Base-by-base conservation (phyloP, 169 alveolate genomes). In the Cryptosporidium tyzzeri region DNA sequence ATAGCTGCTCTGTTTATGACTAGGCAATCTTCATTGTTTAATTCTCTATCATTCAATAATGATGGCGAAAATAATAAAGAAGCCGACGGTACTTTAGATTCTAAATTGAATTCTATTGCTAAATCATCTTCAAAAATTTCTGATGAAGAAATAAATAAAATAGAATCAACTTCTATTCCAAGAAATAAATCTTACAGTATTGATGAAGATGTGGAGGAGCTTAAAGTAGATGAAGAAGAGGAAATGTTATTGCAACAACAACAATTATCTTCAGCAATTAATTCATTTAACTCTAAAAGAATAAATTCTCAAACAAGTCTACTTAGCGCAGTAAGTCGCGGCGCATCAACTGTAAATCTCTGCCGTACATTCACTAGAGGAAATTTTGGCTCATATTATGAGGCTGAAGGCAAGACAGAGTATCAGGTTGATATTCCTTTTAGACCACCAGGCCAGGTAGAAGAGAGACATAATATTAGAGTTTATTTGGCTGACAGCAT, bases 381-480 rank as follows among this genome's bases (percentile, higher is more conserved):
- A 7, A 80, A 80, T 51, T 80, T 80, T 18, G 89, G 89, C 21
- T 62, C 69, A 9, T 80, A 80, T 41, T 80, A 80, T 21, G 89
- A 80, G 14, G 14, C 75, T 6, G 89, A 80, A 39, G 80, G 69
- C 1, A 59, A 80, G 41, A 80, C 89, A 3, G 80, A 80, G 62
- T 80, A 80, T 80, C 89, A 80, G 41, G 89, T 80, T 8, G 89
- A 80, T 80, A 80, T 80, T 18, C 89, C 89, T 31, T 80, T 80
- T 65, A 37, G 89, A 26, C 89, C 89, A 80, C 89, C 89, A 41
- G 89, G 89, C 18, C 89, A 80, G 59, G 89, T 80, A 29, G 89
- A 80, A 62, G 89, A 80, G 41, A 80, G 89, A 37, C 89, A 80
- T 44, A 80, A 41, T 62, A 65, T 80, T 21, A 59, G 89, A 62